Evolutionary conservation across 1,284 basidiomycete species (phyloP).

Genomic region (Papiliotrema nemorosa): DNA sequence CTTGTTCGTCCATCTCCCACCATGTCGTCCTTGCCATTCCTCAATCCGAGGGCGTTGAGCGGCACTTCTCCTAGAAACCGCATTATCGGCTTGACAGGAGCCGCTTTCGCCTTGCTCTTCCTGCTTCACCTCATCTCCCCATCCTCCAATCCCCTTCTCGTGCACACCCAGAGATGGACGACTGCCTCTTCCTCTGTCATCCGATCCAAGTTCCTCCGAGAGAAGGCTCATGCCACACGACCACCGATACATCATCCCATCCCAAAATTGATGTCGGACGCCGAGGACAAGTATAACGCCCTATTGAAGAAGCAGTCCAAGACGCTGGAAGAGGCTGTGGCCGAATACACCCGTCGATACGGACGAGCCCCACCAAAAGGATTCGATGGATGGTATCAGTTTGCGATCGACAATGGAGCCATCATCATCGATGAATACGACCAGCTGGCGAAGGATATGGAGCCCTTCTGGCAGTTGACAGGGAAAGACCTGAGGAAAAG

Average conservation of each 20-base stretch:
- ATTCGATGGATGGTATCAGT: conserved; percentile 85
- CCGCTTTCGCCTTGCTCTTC: conserved; percentile 26
- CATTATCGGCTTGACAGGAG: conserved; percentile 23
- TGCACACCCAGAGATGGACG: conserved; percentile 41
- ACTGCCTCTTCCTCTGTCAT: conserved; percentile 45
- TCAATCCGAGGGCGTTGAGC: not conserved
- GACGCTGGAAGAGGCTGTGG: conserved; percentile 67
- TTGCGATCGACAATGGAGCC: conserved; percentile 67
- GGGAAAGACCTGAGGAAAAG: conserved; percentile 69
- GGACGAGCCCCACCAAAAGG: conserved; percentile 74
- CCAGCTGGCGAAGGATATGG: conserved; percentile 70
- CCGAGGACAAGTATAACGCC: conserved; percentile 62
- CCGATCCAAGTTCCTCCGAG: conserved; percentile 46
- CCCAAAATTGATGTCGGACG: conserved; percentile 72
- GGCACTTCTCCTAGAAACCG: conserved; percentile 27
- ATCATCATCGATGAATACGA: conserved; percentile 90
- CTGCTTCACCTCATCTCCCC: conserved; percentile 37
- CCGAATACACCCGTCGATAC: conserved; percentile 75
- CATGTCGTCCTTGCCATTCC: not conserved
- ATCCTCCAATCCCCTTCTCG: conserved; percentile 25
- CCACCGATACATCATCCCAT: conserved; percentile 67
- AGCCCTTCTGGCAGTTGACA: conserved; percentile 71
- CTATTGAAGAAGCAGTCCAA: conserved; percentile 70
- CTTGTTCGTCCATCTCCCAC: not conserved
- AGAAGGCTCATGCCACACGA: conserved; percentile 35